Conservation (phyloP, 371 early-diverging fungal genomes). For the Rhizomucor pusillus region DNA sequence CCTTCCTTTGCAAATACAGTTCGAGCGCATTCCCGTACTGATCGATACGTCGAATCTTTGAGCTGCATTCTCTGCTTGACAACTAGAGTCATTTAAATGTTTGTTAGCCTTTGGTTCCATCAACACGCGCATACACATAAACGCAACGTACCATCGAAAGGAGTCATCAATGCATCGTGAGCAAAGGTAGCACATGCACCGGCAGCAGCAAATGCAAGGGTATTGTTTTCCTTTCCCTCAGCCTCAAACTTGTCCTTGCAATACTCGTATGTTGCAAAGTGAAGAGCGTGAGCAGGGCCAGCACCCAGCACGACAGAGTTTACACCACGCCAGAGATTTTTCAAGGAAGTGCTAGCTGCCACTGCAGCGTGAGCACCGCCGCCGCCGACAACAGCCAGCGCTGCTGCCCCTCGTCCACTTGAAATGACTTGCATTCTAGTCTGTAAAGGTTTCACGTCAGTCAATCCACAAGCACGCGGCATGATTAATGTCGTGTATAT, state of each 20-base stretch:
- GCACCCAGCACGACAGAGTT: slow-evolving; percentile 90
- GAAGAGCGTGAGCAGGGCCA: slow-evolving; percentile 95
- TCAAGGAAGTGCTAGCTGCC: slow-evolving; percentile 17
- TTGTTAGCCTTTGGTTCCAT: background rate
- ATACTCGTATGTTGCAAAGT: slow-evolving; percentile 93
- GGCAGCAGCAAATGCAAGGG: slow-evolving; percentile 71
- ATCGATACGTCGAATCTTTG: slow-evolving; percentile 61
- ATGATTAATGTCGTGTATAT: background rate
- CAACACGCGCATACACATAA: slow-evolving; percentile 37
- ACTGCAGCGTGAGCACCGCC: slow-evolving; percentile 6
- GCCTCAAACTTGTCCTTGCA: slow-evolving; percentile 63
- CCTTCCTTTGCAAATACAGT: slow-evolving; percentile 75
- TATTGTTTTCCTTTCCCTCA: slow-evolving; percentile 57
- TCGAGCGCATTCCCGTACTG: slow-evolving; percentile 67
- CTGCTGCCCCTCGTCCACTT: slow-evolving; percentile 3
- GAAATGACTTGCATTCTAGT: slow-evolving; percentile 48
- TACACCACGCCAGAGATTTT: slow-evolving; percentile 90
- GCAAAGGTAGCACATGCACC: slow-evolving; percentile 91
- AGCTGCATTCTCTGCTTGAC: slow-evolving; percentile 96
- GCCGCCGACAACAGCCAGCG: slow-evolving; percentile 4
- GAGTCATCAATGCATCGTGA: slow-evolving; percentile 91
- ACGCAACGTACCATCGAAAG: slow-evolving; percentile 78
- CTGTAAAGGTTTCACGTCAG: slow-evolving; percentile 11
- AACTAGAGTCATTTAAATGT: slow-evolving; percentile 43
- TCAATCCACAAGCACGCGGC: background rate